Conservation (phyloP, 176 grass and related monocot species). For the Chloris gayana region DNA sequence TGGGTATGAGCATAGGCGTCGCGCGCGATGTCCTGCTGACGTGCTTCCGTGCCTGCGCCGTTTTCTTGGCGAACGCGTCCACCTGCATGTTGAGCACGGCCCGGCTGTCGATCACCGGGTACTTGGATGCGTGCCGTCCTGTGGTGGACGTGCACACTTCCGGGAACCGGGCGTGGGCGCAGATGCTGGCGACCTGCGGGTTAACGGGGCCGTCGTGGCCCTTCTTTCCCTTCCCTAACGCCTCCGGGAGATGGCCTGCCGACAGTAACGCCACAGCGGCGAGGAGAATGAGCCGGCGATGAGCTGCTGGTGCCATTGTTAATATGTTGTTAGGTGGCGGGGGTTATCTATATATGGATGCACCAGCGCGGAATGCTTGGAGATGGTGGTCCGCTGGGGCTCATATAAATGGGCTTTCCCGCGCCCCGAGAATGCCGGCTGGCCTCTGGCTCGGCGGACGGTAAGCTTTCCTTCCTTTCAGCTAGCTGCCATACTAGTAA, state of each 20-base stretch:
- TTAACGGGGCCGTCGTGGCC: neutral
- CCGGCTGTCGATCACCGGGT: conserved; percentile 37
- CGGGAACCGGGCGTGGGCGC: conserved; percentile 39
- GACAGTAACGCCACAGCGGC: conserved; percentile 28
- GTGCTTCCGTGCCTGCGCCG: conserved; percentile 21
- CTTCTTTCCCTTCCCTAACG: neutral
- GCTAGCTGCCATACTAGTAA: neutral
- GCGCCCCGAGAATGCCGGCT: conserved; percentile 23
- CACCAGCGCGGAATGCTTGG: neutral
- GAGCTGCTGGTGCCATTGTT: conserved; percentile 32
- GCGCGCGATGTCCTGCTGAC: conserved; percentile 4
- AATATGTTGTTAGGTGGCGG: neutral
- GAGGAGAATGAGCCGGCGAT: conserved; percentile 20
- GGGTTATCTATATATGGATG: conserved; percentile 7
- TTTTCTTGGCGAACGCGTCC: conserved; percentile 47
- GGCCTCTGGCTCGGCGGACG: conserved; percentile 4
- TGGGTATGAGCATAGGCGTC: conserved; percentile 19
- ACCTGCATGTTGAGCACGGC: conserved; percentile 66
- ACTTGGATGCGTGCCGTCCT: conserved; percentile 41
- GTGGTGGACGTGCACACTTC: conserved; percentile 43
- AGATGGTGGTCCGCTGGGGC: neutral
- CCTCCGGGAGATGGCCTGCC: conserved; percentile 8
- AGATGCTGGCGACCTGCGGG: conserved; percentile 21
- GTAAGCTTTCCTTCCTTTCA: conserved; percentile 32
- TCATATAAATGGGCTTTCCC: conserved; percentile 11